phyloP scores from a whole-genome alignment of 106 monocot species.

The Dioscorea alata region DNA sequence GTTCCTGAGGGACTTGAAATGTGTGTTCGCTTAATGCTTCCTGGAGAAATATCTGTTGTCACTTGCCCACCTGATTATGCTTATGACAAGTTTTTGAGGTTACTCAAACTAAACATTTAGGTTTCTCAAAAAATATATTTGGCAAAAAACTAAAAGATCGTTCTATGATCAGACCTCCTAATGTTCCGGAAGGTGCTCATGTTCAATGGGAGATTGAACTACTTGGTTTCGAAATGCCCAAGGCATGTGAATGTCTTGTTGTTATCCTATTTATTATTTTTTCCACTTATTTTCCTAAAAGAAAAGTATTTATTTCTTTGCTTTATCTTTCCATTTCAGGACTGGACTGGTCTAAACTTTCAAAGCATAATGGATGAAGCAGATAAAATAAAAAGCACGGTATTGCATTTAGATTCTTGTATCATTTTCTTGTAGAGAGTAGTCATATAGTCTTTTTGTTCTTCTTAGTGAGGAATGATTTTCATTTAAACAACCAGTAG shows the following conservation, averaged over 20 bases:
- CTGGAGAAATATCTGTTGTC: slow-evolving; percentile 78
- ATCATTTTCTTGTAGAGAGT: too few species aligned
- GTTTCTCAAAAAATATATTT: background rate
- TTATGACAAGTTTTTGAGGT: slow-evolving; percentile 96
- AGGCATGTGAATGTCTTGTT: slow-evolving; percentile 28
- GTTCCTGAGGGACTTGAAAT: slow-evolving; percentile 97
- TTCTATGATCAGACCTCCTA: slow-evolving; percentile 44
- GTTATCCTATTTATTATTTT: too few species aligned
- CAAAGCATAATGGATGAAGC: slow-evolving; percentile 94
- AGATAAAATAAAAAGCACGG: slow-evolving; percentile 86
- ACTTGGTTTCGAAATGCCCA: slow-evolving; percentile 93
- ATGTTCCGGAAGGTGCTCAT: slow-evolving; percentile 88
- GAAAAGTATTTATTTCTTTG: background rate
- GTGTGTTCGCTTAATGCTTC: slow-evolving; percentile 92
- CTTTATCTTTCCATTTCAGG: slow-evolving; percentile 34
- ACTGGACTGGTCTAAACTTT: slow-evolving; percentile 92
- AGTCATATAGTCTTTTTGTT: too few species aligned
- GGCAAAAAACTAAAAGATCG: slow-evolving; percentile 1
- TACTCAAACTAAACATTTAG: background rate
- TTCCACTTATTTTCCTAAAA: too few species aligned
- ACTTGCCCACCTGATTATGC: slow-evolving; percentile 98
- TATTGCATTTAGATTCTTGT: slow-evolving; percentile 17
- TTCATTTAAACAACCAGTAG: too few species aligned
- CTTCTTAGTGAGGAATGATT: too few species aligned
- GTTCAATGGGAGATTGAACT: slow-evolving; percentile 96